Conservation (phyloP, 306 rosid genomes). For the Pyrus bretschneideri region DNA sequence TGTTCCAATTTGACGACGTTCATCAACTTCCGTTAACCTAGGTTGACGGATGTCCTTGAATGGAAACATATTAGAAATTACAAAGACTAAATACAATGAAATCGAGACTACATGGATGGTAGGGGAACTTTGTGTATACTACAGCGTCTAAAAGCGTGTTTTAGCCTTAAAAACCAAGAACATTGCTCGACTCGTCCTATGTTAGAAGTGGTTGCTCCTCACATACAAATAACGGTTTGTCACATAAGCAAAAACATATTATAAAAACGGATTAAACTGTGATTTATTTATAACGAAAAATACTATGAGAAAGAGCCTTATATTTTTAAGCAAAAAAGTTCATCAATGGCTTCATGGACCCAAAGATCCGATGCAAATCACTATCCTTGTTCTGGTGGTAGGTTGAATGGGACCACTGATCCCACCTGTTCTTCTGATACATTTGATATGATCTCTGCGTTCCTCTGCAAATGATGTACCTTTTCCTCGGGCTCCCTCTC, state of each 20-base stretch:
- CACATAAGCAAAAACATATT: too few relatives aligned
- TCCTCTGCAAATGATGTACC: constrained; percentile 4
- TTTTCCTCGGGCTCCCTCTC: background rate
- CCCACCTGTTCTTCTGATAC: background rate
- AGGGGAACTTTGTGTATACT: background rate
- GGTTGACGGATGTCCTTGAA: too few relatives aligned
- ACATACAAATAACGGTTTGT: too few relatives aligned
- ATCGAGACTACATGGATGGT: too few relatives aligned
- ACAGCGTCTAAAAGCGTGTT: too few relatives aligned
- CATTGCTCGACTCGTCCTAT: too few relatives aligned
- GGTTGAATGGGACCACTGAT: constrained; percentile 12
- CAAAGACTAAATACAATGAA: too few relatives aligned
- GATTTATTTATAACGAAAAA: background rate
- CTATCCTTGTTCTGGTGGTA: background rate
- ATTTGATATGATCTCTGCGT: background rate
- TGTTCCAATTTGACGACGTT: background rate
- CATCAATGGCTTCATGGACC: background rate
- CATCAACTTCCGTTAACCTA: background rate
- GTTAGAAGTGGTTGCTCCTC: too few relatives aligned
- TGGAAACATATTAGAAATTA: too few relatives aligned
- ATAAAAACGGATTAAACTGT: background rate
- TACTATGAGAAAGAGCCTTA: background rate
- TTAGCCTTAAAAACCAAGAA: too few relatives aligned
- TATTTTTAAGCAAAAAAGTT: background rate
- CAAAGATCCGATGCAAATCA: constrained; percentile 1